A percentile compares a stretch with the other conserved stretches of the same genome.
phyloP scores from a whole-genome alignment of 306 rosid species.

The Medicago arabica region DNA sequence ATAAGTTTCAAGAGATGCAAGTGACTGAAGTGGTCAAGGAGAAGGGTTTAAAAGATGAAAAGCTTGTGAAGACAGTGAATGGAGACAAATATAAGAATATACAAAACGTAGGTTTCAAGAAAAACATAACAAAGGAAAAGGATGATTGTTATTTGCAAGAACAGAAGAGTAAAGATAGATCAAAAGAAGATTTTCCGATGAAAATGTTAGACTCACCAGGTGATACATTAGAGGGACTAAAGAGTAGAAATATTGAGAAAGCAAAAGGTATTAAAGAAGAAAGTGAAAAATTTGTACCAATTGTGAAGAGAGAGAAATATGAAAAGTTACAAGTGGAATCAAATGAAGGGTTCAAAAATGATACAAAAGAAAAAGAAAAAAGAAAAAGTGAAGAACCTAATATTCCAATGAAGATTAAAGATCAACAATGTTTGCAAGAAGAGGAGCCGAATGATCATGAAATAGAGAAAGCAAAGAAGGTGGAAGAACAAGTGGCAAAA shows the following conservation, averaged over 20 bases:
- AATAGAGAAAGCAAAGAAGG: background rate
- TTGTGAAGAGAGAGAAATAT: background rate
- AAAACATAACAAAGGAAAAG: conserved; percentile 4
- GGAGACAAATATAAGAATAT: background rate
- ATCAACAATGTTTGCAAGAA: conserved; percentile 15
- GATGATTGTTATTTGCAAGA: conserved; percentile 3
- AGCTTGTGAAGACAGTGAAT: background rate
- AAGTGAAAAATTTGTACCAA: background rate
- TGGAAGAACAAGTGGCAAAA: too few species aligned
- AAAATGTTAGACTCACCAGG: conserved; percentile 19
- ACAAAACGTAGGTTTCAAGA: background rate
- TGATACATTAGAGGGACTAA: background rate
- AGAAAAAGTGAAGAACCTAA: background rate
- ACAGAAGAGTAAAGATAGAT: background rate
- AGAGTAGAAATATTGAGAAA: background rate
- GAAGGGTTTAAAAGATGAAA: conserved; percentile 1
- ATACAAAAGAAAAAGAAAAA: background rate
- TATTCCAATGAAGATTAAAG: conserved; percentile 9
- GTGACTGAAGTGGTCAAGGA: conserved; percentile 7
- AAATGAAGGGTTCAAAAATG: background rate
- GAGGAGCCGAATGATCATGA: background rate
- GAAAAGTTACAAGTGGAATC: conserved; percentile 20
- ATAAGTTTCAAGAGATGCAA: background rate
- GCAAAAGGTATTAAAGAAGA: background rate
- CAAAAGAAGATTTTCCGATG: conserved; percentile 7